Conservation (phyloP, 352 stramenopile species). For the Blastocystis hominis region DNA sequence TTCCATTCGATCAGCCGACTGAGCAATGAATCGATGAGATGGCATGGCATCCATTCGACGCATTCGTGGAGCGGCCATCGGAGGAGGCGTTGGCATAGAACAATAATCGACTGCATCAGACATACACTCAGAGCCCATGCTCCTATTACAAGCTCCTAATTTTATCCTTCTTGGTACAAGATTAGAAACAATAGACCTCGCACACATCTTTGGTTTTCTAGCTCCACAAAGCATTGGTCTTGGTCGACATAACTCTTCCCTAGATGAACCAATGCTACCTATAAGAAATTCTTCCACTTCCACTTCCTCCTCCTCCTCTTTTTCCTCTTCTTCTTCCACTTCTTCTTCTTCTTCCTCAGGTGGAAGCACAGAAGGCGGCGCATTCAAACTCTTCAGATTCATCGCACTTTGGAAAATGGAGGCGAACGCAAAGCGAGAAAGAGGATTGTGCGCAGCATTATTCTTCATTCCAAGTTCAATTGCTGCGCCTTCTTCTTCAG, state of each 20-base stretch:
- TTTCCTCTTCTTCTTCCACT: too few relatives aligned
- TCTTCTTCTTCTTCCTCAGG: not conserved
- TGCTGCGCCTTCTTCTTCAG: conserved; percentile 57
- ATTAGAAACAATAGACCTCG: not conserved
- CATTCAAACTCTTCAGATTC: conserved; percentile 7
- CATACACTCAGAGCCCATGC: not conserved
- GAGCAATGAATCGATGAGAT: not conserved
- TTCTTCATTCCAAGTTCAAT: conserved; percentile 53
- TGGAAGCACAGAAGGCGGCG: not conserved
- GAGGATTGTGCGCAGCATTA: conserved; percentile 61
- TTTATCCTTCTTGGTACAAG: too few relatives aligned
- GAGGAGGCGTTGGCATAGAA: not conserved
- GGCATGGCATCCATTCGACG: too few relatives aligned
- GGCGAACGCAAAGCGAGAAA: conserved; percentile 60
- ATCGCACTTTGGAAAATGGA: conserved; percentile 62
- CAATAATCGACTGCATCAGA: too few relatives aligned
- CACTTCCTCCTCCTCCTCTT: too few relatives aligned
- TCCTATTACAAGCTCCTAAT: not conserved
- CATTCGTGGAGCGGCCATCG: not conserved
- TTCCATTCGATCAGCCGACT: not conserved
- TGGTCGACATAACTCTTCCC: not conserved
- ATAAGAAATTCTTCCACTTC: too few relatives aligned
- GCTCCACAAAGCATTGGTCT: not conserved
- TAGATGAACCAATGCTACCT: not conserved
- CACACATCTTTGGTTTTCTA: not conserved